Conservation (phyloP, 179 eudicot genomes). For the Corrigiola litoralis region DNA sequence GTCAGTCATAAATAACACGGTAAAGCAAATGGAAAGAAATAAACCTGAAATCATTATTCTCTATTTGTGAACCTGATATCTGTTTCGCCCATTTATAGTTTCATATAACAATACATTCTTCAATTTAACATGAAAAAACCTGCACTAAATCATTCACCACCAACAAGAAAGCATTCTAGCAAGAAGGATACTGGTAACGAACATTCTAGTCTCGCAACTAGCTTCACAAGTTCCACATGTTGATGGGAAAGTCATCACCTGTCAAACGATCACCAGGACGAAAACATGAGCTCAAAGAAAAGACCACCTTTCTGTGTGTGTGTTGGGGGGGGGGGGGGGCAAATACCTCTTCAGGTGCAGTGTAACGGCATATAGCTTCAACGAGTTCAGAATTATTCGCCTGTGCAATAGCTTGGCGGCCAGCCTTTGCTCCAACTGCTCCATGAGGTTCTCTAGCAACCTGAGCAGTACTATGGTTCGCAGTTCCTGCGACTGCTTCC, state of each 20-base stretch:
- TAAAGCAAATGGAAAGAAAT: neutral
- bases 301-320: neutral
- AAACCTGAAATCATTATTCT: neutral
- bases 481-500: constrained; percentile 34
- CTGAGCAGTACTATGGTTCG: constrained; percentile 21
- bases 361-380: constrained; percentile 81
- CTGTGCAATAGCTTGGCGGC: constrained; percentile 87
- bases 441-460: constrained; percentile 66
- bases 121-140: neutral
- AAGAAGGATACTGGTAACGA: constrained; percentile 85
- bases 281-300: constrained; percentile 1
- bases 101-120: too few species aligned
- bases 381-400: constrained; percentile 61
- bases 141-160: neutral
- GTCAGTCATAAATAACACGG: constrained; percentile 4
- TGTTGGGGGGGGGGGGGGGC: neutral
- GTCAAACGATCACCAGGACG: constrained; percentile 14
- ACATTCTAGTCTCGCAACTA: constrained; percentile 87
- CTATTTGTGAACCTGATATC: neutral
- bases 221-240: constrained; percentile 88
- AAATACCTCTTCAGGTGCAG: constrained; percentile 92
- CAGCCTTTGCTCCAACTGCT: constrained; percentile 77
- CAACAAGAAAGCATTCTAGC: neutral
- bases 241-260: constrained; percentile 97
- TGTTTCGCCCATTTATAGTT: neutral